A percentile compares a stretch with the other conserved stretches of the same genome.
These are phyloP conservation scores for Alternaria alternata DNA, from an alignment of 2,329 filamentous ascomycete genomes.

Conservation along the genomic window DNA sequence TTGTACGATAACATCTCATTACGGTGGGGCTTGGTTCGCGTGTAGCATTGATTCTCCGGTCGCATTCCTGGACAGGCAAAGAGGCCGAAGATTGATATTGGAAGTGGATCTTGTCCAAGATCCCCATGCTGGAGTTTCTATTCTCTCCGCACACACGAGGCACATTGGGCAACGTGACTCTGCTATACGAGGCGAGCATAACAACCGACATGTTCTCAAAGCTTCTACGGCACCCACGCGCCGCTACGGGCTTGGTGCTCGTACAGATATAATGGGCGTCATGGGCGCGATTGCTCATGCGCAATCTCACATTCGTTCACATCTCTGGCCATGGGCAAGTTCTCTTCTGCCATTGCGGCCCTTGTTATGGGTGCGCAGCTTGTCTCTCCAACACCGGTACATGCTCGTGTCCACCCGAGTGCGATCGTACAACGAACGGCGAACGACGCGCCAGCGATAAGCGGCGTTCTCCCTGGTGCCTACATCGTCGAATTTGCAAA, in stretches of 20 bases:
- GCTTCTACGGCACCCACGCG: background rate
- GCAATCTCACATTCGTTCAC: background rate
- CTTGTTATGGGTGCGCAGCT: constrained; percentile 11
- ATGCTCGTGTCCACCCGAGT: background rate
- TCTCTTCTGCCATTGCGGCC: constrained; percentile 8
- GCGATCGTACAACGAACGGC: constrained; percentile 1
- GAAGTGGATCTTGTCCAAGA: constrained; percentile 6
- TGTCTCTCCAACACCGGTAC: background rate
- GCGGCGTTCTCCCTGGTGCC: constrained; percentile 6
- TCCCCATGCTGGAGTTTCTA: constrained; percentile 8
- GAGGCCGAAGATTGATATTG: constrained; percentile 8
- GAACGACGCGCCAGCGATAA: background rate
- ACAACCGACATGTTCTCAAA: background rate
- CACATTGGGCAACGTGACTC: constrained; percentile 1
- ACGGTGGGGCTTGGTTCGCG: background rate
- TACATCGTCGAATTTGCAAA: constrained; percentile 31
- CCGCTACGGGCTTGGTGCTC: constrained; percentile 8
- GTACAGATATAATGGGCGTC: constrained; percentile 5
- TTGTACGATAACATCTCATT: background rate
- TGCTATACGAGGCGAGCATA: constrained; percentile 11
- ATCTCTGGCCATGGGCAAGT: background rate
- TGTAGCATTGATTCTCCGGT: background rate
- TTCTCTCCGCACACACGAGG: background rate
- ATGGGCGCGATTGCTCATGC: background rate
- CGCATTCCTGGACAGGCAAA: background rate